phyloP scores from a whole-genome alignment of 176 grass and related monocot species.

The Luzula sylvatica region DNA sequence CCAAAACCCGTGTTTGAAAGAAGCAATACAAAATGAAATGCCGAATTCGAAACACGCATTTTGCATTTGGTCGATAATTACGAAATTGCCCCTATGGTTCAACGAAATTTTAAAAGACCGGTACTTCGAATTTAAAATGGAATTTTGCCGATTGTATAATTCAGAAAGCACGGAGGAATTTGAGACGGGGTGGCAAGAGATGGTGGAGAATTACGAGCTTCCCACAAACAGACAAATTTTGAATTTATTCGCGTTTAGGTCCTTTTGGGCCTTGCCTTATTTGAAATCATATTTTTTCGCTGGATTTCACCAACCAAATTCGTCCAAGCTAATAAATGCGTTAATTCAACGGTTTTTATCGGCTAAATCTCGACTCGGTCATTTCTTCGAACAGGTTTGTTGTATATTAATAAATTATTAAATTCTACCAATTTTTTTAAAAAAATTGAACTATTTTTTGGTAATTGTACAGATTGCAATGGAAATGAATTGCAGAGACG shows the following conservation, averaged over 20 bases:
- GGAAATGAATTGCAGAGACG: slow-evolving; percentile 39
- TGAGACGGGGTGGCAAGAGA: slow-evolving; percentile 54
- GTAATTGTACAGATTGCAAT: slow-evolving; percentile 28
- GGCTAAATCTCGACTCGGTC: slow-evolving; percentile 34
- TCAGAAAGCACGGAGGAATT: slow-evolving; percentile 43
- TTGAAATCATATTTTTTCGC: slow-evolving; percentile 46
- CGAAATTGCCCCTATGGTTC: slow-evolving; percentile 54
- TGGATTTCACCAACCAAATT: slow-evolving; percentile 23
- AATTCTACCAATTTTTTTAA: not conserved
- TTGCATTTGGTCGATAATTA: slow-evolving; percentile 37
- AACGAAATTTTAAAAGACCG: slow-evolving; percentile 39
- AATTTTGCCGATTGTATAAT: slow-evolving; percentile 44
- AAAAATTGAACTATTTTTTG: no score
- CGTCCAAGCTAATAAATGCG: slow-evolving; percentile 41
- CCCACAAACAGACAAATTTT: slow-evolving; percentile 45
- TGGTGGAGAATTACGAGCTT: slow-evolving; percentile 45
- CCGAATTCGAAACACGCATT: slow-evolving; percentile 57
- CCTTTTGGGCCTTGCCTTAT: slow-evolving; percentile 46
- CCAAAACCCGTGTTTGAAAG: slow-evolving; percentile 46
- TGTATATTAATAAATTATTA: not conserved
- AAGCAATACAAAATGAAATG: slow-evolving; percentile 52
- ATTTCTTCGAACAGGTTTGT: slow-evolving; percentile 54
- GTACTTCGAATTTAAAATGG: slow-evolving; percentile 44
- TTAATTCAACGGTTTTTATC: slow-evolving; percentile 55
- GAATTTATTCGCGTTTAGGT: slow-evolving; percentile 36